Conservation (phyloP, 1,284 basidiomycete species). For the Coniophora puteana region DNA sequence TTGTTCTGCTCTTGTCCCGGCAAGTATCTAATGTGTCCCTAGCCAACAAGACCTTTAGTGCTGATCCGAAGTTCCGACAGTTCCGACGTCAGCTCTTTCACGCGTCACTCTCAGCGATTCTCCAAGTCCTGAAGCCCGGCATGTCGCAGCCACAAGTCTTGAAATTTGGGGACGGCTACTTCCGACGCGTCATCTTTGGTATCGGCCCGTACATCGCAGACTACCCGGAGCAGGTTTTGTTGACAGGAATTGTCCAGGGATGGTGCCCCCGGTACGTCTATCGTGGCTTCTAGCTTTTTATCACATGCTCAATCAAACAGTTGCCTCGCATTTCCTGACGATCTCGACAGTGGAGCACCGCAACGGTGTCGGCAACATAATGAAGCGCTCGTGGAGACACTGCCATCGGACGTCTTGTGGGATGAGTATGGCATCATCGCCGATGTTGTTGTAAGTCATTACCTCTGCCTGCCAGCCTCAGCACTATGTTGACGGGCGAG, state of each 20-base stretch:
- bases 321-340: slow-evolving; percentile 1
- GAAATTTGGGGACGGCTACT: slow-evolving; percentile 5
- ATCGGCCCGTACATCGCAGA: slow-evolving; percentile 12
- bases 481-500: background rate
- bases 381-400: slow-evolving; percentile 3
- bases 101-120: slow-evolving; percentile 6
- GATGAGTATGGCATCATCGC: slow-evolving; percentile 6
- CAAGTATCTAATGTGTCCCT: background rate
- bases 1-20: background rate
- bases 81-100: slow-evolving; percentile 11
- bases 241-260: slow-evolving; percentile 6
- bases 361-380: slow-evolving; percentile 1
- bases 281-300: background rate
- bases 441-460: slow-evolving; percentile 7
- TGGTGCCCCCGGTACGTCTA: slow-evolving; percentile 6
- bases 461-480: background rate
- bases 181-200: slow-evolving; percentile 6
- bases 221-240: slow-evolving; percentile 10
- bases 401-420: background rate
- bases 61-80: background rate
- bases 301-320: background rate
- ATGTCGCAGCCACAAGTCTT: slow-evolving; percentile 8
- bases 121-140: background rate
- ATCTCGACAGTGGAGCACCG: slow-evolving; percentile 3
- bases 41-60: slow-evolving; percentile 7